These are phyloP conservation scores for Thalia dealbata DNA, from an alignment of 176 grass and related monocot genomes.

Conservation along the genomic window DNA sequence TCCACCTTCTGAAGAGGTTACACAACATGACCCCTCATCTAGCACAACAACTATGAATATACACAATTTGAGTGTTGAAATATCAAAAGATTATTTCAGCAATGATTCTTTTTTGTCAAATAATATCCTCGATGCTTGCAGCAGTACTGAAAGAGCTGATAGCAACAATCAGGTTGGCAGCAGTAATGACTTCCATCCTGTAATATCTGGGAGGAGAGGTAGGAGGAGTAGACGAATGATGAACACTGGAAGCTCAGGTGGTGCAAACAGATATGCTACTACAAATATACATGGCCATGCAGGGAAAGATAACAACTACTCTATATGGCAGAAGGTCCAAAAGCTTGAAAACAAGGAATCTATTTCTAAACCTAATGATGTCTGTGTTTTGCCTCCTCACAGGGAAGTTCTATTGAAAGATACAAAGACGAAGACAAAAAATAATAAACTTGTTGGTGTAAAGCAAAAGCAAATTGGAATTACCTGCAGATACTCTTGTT, in stretches of 20 bases:
- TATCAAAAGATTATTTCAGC: constrained; percentile 13
- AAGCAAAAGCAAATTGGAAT: constrained; percentile 33
- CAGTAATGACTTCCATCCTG: constrained; percentile 45
- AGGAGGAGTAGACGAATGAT: constrained; percentile 46
- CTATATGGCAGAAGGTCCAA: constrained; percentile 29
- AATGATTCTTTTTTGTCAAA: constrained; percentile 1
- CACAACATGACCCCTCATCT: background rate
- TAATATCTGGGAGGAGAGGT: constrained; percentile 56
- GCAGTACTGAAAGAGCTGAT: constrained; percentile 13
- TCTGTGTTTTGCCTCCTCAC: constrained; percentile 21
- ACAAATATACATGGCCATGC: constrained; percentile 11
- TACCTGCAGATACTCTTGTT: background rate
- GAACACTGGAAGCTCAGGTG: constrained; percentile 25
- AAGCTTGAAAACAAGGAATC: constrained; percentile 20
- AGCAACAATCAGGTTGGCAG: constrained; percentile 14
- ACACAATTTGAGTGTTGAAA: constrained; percentile 24
- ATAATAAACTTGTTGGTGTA: constrained; percentile 12
- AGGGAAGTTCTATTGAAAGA: constrained; percentile 22
- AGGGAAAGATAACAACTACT: constrained; percentile 23
- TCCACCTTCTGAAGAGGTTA: constrained; percentile 1
- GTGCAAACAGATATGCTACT: constrained; percentile 3
- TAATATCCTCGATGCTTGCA: constrained; percentile 23
- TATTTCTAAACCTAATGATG: constrained; percentile 19
- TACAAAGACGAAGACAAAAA: constrained; percentile 21
- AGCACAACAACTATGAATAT: background rate